phyloP scores from a whole-genome alignment of 495 filamentous ascomycete species.

The Glutinoglossum americanum region DNA sequence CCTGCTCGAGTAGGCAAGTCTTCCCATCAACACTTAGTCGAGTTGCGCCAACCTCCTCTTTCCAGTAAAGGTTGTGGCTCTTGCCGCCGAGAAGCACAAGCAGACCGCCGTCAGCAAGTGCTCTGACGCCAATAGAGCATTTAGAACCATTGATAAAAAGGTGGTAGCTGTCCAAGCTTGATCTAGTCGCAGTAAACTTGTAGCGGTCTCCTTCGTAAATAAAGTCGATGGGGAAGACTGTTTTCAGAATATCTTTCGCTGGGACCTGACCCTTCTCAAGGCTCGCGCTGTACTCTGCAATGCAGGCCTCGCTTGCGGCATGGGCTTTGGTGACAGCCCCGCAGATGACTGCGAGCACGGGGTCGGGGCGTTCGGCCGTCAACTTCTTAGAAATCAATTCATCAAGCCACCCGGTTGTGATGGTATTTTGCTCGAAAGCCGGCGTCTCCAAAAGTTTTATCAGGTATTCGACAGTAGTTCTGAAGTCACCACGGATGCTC shows the following conservation, averaged over 20 bases:
- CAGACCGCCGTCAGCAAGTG: constrained; percentile 85
- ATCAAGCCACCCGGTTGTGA: constrained; percentile 96
- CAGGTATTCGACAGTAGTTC: constrained; percentile 94
- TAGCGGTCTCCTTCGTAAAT: constrained; percentile 93
- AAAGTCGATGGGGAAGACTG: constrained; percentile 94
- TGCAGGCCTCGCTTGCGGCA: constrained; percentile 68
- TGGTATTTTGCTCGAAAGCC: constrained; percentile 96
- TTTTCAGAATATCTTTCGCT: constrained; percentile 88
- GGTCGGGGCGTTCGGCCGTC: constrained; percentile 87
- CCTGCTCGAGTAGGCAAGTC: constrained; percentile 92
- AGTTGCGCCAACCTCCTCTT: constrained; percentile 89
- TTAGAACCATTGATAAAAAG: constrained; percentile 99
- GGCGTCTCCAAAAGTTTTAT: constrained; percentile 98
- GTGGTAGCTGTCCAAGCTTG: constrained; percentile 84
- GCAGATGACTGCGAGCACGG: constrained; percentile 74
- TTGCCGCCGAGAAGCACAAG: constrained; percentile 72
- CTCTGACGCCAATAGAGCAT: constrained; percentile 80
- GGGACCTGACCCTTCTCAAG: constrained; percentile 97
- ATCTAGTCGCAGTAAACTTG: constrained; percentile 94
- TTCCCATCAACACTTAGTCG: constrained; percentile 93
- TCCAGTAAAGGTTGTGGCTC: constrained; percentile 98
- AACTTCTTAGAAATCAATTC: constrained; percentile 96
- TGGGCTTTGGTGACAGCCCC: constrained; percentile 92
- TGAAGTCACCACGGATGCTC: constrained; percentile 97
- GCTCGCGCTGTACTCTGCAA: constrained; percentile 65